Conservation (phyloP, 2,329 filamentous ascomycete species). For the Alternaria brassicicola region DNA sequence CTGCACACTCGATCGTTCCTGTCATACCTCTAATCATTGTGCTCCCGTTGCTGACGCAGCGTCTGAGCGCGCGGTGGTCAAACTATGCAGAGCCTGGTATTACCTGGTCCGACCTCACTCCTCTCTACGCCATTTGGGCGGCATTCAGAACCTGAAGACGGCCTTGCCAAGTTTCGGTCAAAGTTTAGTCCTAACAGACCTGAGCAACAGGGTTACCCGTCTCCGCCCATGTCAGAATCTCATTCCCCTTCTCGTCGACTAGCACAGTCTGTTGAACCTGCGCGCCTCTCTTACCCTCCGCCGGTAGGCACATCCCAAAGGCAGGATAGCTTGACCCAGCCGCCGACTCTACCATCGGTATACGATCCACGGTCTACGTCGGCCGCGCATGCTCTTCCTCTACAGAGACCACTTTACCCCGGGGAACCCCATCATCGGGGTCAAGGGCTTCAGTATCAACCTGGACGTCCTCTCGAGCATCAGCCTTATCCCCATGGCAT, state of each 20-base stretch:
- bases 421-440: constrained; percentile 35
- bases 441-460: constrained; percentile 35
- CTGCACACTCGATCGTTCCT: constrained; percentile 27
- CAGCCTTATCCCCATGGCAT: constrained; percentile 34
- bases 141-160: constrained; percentile 44
- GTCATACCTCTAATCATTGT: constrained; percentile 34
- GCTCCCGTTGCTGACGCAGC: constrained; percentile 45
- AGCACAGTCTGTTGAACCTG: constrained; percentile 44
- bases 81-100: constrained; percentile 52
- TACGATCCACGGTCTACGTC: constrained; percentile 35
- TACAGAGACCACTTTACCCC: constrained; percentile 40
- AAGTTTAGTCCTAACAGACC: constrained; percentile 46
- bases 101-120: constrained; percentile 47
- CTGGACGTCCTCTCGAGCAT: constrained; percentile 32
- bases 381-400: constrained; percentile 23
- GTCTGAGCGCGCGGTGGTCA: constrained; percentile 45
- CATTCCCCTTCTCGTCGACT: constrained; percentile 51
- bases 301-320: constrained; percentile 31
- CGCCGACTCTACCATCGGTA: constrained; percentile 31
- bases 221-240: constrained; percentile 60
- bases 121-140: constrained; percentile 47
- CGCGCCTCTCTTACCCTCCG: constrained; percentile 37
- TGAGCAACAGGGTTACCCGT: constrained; percentile 52
- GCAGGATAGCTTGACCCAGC: constrained; percentile 33
- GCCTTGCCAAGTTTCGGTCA: constrained; percentile 41